Evolutionary conservation across 164 flowering plant genomes (phyloP), one percentile per base, ranked within the genome.

Genomic region (Aristolochia fimbriata): DNA sequence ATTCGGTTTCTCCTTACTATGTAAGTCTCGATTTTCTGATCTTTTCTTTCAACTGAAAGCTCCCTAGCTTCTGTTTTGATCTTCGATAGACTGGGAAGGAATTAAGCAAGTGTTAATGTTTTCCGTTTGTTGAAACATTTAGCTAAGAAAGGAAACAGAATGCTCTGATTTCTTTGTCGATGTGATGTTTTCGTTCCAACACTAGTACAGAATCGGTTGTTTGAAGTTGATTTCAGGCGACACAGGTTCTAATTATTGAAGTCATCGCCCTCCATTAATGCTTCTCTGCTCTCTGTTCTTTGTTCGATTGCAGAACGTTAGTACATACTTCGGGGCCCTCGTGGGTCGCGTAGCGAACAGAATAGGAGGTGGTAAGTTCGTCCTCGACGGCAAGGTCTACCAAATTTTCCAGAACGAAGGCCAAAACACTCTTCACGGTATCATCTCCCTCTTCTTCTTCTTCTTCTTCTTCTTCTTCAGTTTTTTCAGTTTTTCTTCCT

Each of bases 301-400:
- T 10, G 47, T 21, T 46, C 56, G 13, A 12, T n/a, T 74, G 62
- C 81, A 91, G 97, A 81, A 80, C 62, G 92, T 87, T 59, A 62
- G 71, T 41, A 51, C 78, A 0, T 79, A 85, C 55, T 80, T 87
- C 33, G 95, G 97, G 8, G 79, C 82, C 48, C 67, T 76, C 21
- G 88, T 85, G 50, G 97, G 97, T 13, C 73, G 92, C 17, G 90
- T 85, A 14, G 95, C 90, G 4, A 90, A 90, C 59, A 70, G 97
- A 62, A 81, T 90, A 21, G 78, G 64, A n/a, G 82, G 81, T 0
- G 97, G 90, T 56, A 63, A 78, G 15, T 90, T 81, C 62, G 73
- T 67, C 15, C 24, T 82, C 7, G 59, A 85, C 57, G 97, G 90
- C 25, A 62, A 22, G 9, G 62, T n/a, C 15, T 87, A 87, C 57